A percentile compares a stretch with the other conserved stretches of the same genome.
Conservation (phyloP, 148 eudicot genomes). For the Bassia scoparia region DNA sequence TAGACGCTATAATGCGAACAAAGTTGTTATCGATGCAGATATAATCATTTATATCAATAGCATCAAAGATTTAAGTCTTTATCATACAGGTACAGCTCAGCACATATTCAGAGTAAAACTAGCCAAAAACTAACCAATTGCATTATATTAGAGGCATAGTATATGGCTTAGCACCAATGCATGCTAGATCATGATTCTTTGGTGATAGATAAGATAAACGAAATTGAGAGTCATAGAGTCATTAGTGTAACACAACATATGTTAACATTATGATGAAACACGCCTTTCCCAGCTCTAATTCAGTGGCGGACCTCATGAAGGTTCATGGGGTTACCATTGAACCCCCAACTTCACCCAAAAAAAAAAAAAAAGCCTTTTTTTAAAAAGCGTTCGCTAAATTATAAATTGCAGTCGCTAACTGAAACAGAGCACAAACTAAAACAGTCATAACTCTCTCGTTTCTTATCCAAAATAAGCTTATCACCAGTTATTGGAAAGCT, state of each 20-base stretch:
- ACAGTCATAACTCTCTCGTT: no score
- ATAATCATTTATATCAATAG: not conserved
- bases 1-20: not conserved
- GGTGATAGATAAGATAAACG: not conserved
- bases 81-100: not conserved
- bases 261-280: not conserved
- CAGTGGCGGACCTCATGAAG: no score
- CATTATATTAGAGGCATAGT: not conserved
- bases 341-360: no score
- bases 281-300: not conserved
- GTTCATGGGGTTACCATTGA: no score
- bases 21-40: not conserved
- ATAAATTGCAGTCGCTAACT: no score
- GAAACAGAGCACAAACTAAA: no score
- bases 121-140: not conserved
- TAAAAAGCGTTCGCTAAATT: no score
- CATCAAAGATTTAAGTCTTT: not conserved
- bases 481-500: no score
- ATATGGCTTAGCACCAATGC: not conserved
- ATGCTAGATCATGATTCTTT: not conserved
- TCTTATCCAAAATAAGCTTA: no score
- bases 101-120: not conserved
- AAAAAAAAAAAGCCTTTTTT: no score
- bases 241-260: not conserved
- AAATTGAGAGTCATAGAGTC: not conserved